A percentile compares a stretch with the other conserved stretches of the same genome.
These are phyloP conservation scores for Pichia sp. DNA, from an alignment of 1,139 yeast genomes.

Conservation along the genomic window DNA sequence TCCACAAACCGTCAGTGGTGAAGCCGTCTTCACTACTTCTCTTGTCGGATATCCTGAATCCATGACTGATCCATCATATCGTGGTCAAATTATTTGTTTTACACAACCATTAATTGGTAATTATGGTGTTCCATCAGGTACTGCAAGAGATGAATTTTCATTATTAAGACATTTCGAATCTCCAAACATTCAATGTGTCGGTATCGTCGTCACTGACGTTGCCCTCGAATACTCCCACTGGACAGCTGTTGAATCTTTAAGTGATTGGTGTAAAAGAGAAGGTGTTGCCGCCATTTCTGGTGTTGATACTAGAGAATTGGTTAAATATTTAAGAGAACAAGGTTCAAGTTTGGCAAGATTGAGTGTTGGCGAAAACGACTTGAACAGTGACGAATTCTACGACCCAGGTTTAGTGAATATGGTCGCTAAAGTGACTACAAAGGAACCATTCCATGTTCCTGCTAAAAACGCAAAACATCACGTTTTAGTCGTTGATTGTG, in stretches of 20 bases:
- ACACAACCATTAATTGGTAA: slow-evolving; percentile 98
- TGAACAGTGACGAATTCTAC: slow-evolving; percentile 66
- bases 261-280: slow-evolving; percentile 94
- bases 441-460: slow-evolving; percentile 87
- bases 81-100: slow-evolving; percentile 93
- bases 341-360: slow-evolving; percentile 93
- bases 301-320: slow-evolving; percentile 94
- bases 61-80: slow-evolving; percentile 97
- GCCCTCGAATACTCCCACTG: slow-evolving; percentile 96
- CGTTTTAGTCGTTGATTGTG: slow-evolving; percentile 94
- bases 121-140: slow-evolving; percentile 93
- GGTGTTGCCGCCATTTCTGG: slow-evolving; percentile 98
- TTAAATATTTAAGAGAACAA: slow-evolving; percentile 87
- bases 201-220: slow-evolving; percentile 94
- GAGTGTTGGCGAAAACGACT: slow-evolving; percentile 86
- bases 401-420: slow-evolving; percentile 92
- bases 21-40: slow-evolving; percentile 96
- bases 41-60: slow-evolving; percentile 98
- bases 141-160: slow-evolving; percentile 76
- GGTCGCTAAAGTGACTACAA: slow-evolving; percentile 93
- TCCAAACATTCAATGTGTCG: slow-evolving; percentile 89
- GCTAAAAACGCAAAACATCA: slow-evolving; percentile 69
- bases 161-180: slow-evolving; percentile 89
- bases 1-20: slow-evolving; percentile 87
- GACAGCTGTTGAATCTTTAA: slow-evolving; percentile 97